Evolutionary conservation across 257 asterid genomes (phyloP).

Genomic region (Osmanthus fragrans): DNA sequence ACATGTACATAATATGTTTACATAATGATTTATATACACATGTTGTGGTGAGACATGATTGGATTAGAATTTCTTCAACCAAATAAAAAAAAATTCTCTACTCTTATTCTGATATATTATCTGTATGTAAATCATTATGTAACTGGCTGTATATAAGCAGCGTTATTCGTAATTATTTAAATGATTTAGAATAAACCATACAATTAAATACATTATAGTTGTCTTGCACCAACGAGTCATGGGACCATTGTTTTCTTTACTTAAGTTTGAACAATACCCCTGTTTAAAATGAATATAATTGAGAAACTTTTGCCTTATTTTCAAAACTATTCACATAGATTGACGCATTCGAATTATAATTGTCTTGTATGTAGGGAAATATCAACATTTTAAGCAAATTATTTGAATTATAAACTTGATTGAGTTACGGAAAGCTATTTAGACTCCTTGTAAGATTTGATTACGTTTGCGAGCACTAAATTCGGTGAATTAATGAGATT

Average conservation of each 20-base stretch:
- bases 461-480: too few relatives aligned
- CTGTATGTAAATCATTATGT: too few relatives aligned
- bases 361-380: background rate
- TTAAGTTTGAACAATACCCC: slow-evolving; percentile 14
- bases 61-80: too few relatives aligned
- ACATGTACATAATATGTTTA: too few relatives aligned
- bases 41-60: too few relatives aligned
- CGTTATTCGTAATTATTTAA: background rate
- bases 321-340: background rate
- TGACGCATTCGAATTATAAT: background rate
- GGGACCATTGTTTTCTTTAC: slow-evolving; percentile 37
- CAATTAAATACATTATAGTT: slow-evolving; percentile 5
- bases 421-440: too few relatives aligned
- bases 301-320: slow-evolving; percentile 13
- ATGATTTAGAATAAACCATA: background rate
- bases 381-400: background rate
- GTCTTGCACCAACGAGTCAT: slow-evolving; percentile 24
- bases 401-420: background rate
- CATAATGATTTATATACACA: too few relatives aligned
- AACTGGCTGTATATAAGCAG: too few relatives aligned
- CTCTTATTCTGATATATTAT: too few relatives aligned
- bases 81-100: too few relatives aligned
- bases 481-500: background rate
- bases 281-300: slow-evolving; percentile 17
- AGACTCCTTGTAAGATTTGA: background rate